Base-by-base conservation (phyloP, 1,139 yeast genomes). In the Magnusiomyces ingens region DNA sequence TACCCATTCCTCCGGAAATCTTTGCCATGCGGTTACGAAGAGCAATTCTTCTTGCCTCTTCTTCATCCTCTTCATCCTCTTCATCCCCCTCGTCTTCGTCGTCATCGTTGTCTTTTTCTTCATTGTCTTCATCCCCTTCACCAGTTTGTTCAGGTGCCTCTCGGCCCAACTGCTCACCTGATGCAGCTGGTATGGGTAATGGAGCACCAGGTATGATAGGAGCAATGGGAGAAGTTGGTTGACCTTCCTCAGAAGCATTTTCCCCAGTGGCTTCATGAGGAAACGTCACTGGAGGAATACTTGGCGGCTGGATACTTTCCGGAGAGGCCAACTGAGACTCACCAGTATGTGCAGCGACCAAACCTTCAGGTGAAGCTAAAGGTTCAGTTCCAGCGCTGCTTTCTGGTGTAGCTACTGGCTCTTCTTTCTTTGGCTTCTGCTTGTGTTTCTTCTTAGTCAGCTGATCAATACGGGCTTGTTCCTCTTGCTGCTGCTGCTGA, bases 11-110 rank as follows among this genome's bases (percentile, higher is more conserved):
- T 17, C 91, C 91, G 0, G 98, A 87, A 26, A 94, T 79, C 63
- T 85, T 89, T 18, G 99, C 99, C 97, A 93, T 93, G 60, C 98
- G 80, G 61, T 88, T 96, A 37, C 95, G 84, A 55, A 93, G 75
- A 15, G 84, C 89, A 55, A 85, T 79, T 63, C 95, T 80, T 57
- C 85, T 81, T 17, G 84, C 75, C 60, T 89, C 96, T 66, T 90
- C 98, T 49, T 83, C 85, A 46, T 84, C 91, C 46, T 78, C 77
- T 17, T 75, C 78, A 1, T 70, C 80, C 35, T 75, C 79, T 12
- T 71, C 77, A 0, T 70, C 76, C 1, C 73, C 78, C 1, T 75
- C 78, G 3, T 71, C 72, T 0, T 64, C 70, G 1, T 66, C 71
- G 10, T 63, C 69, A 1, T 62, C 66, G 1, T 59, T 65, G 1